Percentiles rank a stretch among this genome's conserved stretches.
Conservation (phyloP, 192 early-diverging fungal genomes). For the Phlyctochytrium planicorne region DNA sequence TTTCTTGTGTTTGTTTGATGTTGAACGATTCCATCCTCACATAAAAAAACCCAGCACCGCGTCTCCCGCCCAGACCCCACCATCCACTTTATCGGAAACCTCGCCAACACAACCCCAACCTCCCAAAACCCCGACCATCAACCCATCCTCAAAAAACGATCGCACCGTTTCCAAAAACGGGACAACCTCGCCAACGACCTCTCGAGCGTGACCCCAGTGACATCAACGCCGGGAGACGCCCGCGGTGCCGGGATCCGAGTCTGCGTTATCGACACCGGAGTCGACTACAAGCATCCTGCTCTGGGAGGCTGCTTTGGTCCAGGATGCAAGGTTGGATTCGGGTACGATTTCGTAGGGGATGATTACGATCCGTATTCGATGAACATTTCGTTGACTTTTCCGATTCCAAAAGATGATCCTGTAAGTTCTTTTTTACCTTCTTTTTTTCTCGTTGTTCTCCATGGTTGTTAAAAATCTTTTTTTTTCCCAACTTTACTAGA, state of each 20-base stretch:
- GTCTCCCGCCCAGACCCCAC: not conserved
- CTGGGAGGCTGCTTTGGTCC: constrained; percentile 40
- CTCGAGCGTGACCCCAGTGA: not conserved
- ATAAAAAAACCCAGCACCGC: not conserved
- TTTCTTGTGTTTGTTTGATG: not conserved
- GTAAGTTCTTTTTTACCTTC: not conserved
- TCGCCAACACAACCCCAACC: not conserved
- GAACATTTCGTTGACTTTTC: not conserved
- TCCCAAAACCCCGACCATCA: not conserved
- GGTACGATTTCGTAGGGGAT: constrained; percentile 42
- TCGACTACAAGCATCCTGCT: constrained; percentile 49
- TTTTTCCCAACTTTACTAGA: not conserved
- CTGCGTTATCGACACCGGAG: constrained; percentile 47
- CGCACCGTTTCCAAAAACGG: too few relatives aligned
- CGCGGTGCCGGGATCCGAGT: constrained; percentile 42
- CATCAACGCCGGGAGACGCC: not conserved
- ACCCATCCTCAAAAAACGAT: too few relatives aligned
- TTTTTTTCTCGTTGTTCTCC: not conserved
- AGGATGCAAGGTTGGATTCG: constrained; percentile 35
- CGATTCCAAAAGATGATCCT: constrained; percentile 15
- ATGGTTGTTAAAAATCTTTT: constrained; percentile 1
- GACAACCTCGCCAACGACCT: not conserved
- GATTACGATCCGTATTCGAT: constrained; percentile 9
- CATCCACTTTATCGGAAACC: not conserved
- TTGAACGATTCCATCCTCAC: not conserved